A percentile compares a stretch with the other conserved stretches of the same genome.
phyloP scores from a whole-genome alignment of 768 basidiomycete species.

The Macrolepiota albuminosa region DNA sequence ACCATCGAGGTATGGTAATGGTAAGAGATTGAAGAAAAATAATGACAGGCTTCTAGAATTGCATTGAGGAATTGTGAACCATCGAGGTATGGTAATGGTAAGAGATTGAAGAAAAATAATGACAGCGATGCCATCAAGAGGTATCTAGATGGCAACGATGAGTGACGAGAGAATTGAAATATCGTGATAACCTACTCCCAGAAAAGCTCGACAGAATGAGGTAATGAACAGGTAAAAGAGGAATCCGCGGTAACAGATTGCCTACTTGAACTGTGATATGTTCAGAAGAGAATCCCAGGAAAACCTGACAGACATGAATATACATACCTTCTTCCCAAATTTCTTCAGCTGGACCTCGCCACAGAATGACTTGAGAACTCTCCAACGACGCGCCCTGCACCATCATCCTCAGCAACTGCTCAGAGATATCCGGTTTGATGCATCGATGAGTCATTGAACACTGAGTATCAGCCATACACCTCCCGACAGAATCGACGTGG shows the following conservation, averaged over 20 bases:
- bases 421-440: conserved; percentile 42
- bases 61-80: conserved; percentile 54
- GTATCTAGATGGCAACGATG: conserved; percentile 38
- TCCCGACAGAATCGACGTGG: conserved; percentile 17
- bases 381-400: conserved; percentile 23
- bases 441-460: conserved; percentile 37
- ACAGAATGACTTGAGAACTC: conserved; percentile 48
- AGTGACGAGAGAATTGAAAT: not conserved
- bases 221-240: conserved; percentile 39
- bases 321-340: conserved; percentile 66
- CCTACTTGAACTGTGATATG: conserved; percentile 48
- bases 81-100: conserved; percentile 70
- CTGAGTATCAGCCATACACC: conserved; percentile 36
- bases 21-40: conserved; percentile 79
- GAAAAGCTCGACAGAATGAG: conserved; percentile 34
- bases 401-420: conserved; percentile 54
- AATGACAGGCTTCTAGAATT: conserved; percentile 48
- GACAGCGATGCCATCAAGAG: conserved; percentile 65
- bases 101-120: conserved; percentile 76
- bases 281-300: not conserved
- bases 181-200: conserved; percentile 45
- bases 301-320: conserved; percentile 9
- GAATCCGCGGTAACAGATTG: conserved; percentile 37
- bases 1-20: conserved; percentile 70
- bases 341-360: conserved; percentile 67